These are phyloP conservation scores for Eremothecium cymbalariae DNA, from an alignment of 1,139 yeast genomes.

Conservation along the genomic window DNA sequence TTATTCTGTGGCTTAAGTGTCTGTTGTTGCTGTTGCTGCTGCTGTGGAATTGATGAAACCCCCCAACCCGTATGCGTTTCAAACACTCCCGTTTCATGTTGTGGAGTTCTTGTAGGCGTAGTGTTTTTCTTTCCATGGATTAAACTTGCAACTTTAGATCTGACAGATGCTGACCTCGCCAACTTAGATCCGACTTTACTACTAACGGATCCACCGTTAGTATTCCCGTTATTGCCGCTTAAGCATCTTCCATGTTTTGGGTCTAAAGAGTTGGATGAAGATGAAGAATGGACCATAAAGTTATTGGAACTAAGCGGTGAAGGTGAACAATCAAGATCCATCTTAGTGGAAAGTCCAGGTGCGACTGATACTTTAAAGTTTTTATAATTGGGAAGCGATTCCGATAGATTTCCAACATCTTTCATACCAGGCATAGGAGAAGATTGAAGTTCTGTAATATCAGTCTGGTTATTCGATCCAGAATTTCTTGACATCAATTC, in stretches of 20 bases:
- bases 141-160: conserved; percentile 4
- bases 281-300: not conserved
- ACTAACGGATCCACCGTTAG: no score
- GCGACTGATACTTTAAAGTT: not conserved
- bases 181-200: not conserved
- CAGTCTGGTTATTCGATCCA: no score
- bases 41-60: conserved; percentile 9
- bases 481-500: no score
- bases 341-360: no score
- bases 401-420: no score
- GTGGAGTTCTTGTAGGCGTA: conserved; percentile 8
- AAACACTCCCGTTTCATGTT: conserved; percentile 14
- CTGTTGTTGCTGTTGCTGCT: no score
- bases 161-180: conserved; percentile 3
- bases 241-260: conserved; percentile 2
- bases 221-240: not conserved
- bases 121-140: conserved; percentile 4
- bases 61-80: conserved; percentile 32
- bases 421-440: no score
- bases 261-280: conserved; percentile 1
- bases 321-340: no score
- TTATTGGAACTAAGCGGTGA: no score
- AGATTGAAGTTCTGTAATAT: no score
- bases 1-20: no score
- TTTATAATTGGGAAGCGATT: no score